Conservation (phyloP, 1,284 basidiomycete species). For the Caloboletus inedulis region DNA sequence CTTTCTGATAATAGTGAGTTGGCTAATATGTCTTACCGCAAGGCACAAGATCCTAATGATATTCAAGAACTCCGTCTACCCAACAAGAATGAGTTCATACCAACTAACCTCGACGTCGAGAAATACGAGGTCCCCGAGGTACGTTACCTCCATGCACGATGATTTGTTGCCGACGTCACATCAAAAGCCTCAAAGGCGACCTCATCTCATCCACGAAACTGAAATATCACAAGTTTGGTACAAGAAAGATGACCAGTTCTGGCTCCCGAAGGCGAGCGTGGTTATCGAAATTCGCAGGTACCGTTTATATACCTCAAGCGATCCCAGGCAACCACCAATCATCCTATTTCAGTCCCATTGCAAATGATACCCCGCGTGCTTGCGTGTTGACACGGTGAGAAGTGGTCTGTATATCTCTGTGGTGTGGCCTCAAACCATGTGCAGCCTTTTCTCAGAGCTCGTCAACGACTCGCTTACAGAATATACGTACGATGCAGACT, state of each 20-base stretch:
- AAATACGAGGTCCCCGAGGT: conserved; percentile 67
- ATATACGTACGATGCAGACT: conserved; percentile 89
- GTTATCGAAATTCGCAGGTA: conserved; percentile 72
- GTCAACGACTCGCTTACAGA: conserved; percentile 89
- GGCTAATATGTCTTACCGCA: conserved; percentile 6
- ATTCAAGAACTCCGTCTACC: conserved; percentile 77
- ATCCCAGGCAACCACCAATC: conserved; percentile 7
- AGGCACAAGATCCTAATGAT: conserved; percentile 64
- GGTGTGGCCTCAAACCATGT: conserved; percentile 4
- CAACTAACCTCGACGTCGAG: conserved; percentile 80
- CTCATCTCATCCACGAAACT: conserved; percentile 73
- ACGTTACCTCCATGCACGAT: conserved; percentile 3
- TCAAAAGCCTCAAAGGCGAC: conserved; percentile 65
- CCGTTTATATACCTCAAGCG: conserved; percentile 5
- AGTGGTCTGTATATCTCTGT: background rate
- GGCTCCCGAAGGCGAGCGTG: conserved; percentile 85
- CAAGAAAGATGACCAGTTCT: conserved; percentile 95
- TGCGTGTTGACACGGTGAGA: conserved; percentile 62
- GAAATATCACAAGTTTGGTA: conserved; percentile 80
- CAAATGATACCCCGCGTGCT: conserved; percentile 54
- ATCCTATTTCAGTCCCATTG: conserved; percentile 44
- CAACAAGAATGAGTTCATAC: conserved; percentile 85
- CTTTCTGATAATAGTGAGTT: background rate
- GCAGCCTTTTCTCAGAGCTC: conserved; percentile 81
- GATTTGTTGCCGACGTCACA: background rate